These are phyloP conservation scores for Tulasnella sp. DNA, from an alignment of 768 basidiomycete species.

Conservation along the genomic window DNA sequence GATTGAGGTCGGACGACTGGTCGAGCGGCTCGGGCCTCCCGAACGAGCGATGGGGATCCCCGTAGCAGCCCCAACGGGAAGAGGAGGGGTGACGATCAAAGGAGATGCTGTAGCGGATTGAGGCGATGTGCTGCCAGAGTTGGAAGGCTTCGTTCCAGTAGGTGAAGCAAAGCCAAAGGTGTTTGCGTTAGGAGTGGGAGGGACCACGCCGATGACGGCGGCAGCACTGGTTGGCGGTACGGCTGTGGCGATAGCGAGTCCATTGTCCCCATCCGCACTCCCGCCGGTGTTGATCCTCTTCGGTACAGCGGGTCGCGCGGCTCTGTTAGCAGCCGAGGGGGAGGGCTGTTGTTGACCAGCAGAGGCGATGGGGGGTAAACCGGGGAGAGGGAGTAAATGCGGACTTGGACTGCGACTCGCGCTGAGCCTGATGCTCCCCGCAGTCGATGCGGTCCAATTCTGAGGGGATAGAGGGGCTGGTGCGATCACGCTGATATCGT, in stretches of 20 bases:
- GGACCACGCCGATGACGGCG: conserved; percentile 15
- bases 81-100: conserved; percentile 14
- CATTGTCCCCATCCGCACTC: not conserved
- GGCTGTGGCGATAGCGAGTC: not conserved
- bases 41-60: not conserved
- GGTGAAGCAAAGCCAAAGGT: not conserved
- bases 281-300: not conserved
- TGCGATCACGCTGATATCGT: conserved; percentile 21
- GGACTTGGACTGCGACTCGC: conserved; percentile 14
- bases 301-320: not conserved
- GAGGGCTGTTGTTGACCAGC: not conserved
- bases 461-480: conserved; percentile 14
- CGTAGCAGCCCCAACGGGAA: not conserved
- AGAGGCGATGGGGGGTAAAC: not conserved
- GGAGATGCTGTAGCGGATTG: conserved; percentile 14
- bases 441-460: not conserved
- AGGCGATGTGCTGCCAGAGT: not conserved
- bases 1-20: conserved; percentile 4
- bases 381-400: conserved; percentile 7
- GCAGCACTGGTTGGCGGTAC: not conserved
- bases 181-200: conserved; percentile 18
- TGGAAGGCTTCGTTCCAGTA: not conserved
- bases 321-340: not conserved
- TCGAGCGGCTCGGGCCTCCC: not conserved
- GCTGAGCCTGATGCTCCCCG: not conserved